Base-by-base conservation (phyloP, 2,329 filamentous ascomycete genomes). In the Boeremia lycopersici region DNA sequence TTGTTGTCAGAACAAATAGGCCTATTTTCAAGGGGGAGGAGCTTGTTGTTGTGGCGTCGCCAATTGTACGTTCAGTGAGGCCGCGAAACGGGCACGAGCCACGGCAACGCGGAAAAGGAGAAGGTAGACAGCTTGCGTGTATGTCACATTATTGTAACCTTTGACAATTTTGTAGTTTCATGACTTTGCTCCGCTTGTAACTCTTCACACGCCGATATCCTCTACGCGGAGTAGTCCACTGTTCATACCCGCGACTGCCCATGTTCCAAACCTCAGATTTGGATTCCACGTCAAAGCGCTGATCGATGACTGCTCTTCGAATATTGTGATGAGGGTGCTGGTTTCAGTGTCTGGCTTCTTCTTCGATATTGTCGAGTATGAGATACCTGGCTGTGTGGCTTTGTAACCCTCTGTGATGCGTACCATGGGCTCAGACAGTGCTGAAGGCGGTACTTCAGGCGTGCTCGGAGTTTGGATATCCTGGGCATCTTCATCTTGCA, bases 161-260 rank as follows among this genome's bases (percentile, higher is more conserved):
- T 6, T 2, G 7, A 34, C 33, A 7, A 5, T 17, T 29, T 13
- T 25, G 11, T 28, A 11, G 6, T 10, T 38, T 10, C 8, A 36
- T 36, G 15, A 10, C 11, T 3, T 2, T 36, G 34, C 9, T 26
- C 13, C 19, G 11, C 10, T 39, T 26, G 19, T 17, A 1, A 11
- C 8, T 4, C 12, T 13, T 46, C 52, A 71, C 4, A 72, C 64
- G 1, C 64, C 67, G 33, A 83, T 52, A 67, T 83, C 80, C 63
- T 82, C 80, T 0, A 82, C 76, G 46, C 80, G 77, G 33, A 82
- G 52, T 52, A 82, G 59, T 9, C 81, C 81, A 67, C 75, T 75
- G 2, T 74, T 79, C 69, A 78, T 76, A 2, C 79, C 81, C 15
- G 80, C 80, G 5, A 78, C 78, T 6, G 80, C 80, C 81, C 81